A percentile compares a stretch with the other conserved stretches of the same genome.
Conservation (phyloP, 2,329 filamentous ascomycete genomes). For the Trichoderma semiorbis region DNA sequence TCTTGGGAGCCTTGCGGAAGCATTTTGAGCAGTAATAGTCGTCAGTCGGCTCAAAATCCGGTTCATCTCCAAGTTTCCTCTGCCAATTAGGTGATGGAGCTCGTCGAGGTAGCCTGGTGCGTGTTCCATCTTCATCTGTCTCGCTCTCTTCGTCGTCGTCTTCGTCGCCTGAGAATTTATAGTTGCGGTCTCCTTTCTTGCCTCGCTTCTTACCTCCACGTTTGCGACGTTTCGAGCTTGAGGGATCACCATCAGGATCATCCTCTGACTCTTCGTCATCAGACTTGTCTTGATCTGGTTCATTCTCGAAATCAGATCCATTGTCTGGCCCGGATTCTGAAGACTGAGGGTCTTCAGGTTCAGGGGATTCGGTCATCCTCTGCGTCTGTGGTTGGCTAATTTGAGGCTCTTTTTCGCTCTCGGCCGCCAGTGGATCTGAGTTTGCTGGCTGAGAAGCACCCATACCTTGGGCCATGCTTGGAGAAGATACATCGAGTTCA, state of each 20-base stretch:
- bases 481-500: too few species aligned
- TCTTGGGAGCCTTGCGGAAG: conserved; percentile 29
- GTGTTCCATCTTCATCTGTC: conserved; percentile 12
- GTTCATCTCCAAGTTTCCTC: conserved; percentile 23
- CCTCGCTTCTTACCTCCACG: not conserved
- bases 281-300: not conserved
- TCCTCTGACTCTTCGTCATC: not conserved
- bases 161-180: not conserved
- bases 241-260: not conserved
- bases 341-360: not conserved
- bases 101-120: conserved; percentile 12
- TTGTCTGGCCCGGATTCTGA: not conserved
- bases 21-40: conserved; percentile 35
- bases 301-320: not conserved
- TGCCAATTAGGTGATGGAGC: conserved; percentile 28
- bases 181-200: not conserved
- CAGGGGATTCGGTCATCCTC: too few species aligned
- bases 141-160: conserved; percentile 12
- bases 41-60: conserved; percentile 26
- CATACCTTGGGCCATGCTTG: too few species aligned
- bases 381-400: not conserved
- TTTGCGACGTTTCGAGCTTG: not conserved
- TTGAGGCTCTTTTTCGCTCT: not conserved
- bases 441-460: not conserved
- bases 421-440: not conserved